phyloP scores from a whole-genome alignment of 495 filamentous ascomycete species.

The Evernia prunastri region DNA sequence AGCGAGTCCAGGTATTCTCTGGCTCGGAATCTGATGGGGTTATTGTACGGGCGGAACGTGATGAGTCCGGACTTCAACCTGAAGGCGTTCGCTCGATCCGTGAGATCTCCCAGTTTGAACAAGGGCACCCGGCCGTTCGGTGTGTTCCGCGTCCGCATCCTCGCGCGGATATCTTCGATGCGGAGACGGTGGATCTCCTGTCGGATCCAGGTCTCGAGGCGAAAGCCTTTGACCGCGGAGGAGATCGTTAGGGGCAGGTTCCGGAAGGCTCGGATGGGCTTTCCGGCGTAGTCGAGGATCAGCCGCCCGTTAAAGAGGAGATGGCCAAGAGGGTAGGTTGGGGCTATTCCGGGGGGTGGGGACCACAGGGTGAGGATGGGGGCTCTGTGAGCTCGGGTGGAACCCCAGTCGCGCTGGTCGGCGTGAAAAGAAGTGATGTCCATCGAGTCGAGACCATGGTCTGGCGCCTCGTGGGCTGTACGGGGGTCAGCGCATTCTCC shows the following conservation, averaged over 20 bases:
- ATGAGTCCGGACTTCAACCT: background rate
- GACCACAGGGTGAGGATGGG: constrained; percentile 1
- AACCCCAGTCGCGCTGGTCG: background rate
- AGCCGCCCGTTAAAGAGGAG: background rate
- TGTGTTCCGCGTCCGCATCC: background rate
- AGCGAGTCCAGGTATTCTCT: background rate
- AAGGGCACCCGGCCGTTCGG: background rate
- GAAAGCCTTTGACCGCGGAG: constrained; percentile 4
- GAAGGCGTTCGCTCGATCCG: background rate
- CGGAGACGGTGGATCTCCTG: background rate
- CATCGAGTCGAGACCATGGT: background rate
- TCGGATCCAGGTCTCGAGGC: background rate
- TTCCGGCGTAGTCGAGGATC: background rate
- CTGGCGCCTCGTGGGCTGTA: background rate
- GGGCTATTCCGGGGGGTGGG: background rate
- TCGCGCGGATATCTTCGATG: background rate
- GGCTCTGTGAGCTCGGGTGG: background rate
- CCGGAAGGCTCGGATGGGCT: constrained; percentile 1
- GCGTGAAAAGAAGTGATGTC: constrained; percentile 1
- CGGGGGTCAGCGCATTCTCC: background rate
- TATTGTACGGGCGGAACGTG: background rate
- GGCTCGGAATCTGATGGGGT: background rate
- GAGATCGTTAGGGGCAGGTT: constrained; percentile 1
- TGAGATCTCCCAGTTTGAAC: background rate
- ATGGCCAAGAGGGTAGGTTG: background rate